Evolutionary conservation across 208 protist species (phyloP).

Genomic region (Wallacemonas sp.): DNA sequence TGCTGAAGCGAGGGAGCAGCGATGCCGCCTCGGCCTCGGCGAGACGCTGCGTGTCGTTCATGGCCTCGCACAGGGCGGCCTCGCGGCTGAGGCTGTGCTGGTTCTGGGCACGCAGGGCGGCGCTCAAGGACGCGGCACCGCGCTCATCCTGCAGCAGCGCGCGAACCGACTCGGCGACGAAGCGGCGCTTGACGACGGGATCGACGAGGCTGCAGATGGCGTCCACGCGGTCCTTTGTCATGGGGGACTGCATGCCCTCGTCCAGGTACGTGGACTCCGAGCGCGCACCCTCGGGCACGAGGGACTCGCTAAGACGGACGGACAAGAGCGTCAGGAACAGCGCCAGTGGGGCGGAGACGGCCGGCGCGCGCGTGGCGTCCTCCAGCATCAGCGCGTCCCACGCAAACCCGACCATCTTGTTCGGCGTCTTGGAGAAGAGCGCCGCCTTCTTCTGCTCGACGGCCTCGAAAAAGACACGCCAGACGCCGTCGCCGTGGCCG

Average conservation of each 20-base stretch:
- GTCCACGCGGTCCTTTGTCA: background rate
- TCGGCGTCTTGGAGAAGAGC: constrained; percentile 32
- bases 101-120: constrained; percentile 31
- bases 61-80: constrained; percentile 72
- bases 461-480: constrained; percentile 64
- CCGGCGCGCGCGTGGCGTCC: constrained; percentile 57
- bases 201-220: constrained; percentile 18
- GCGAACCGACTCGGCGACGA: constrained; percentile 32
- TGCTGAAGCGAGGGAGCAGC: constrained; percentile 60
- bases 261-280: constrained; percentile 35
- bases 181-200: constrained; percentile 47
- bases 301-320: constrained; percentile 32
- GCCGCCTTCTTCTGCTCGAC: constrained; percentile 45
- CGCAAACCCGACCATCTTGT: constrained; percentile 44
- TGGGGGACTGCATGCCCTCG: constrained; percentile 27
- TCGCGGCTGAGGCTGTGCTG: constrained; percentile 60
- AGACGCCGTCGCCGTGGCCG: constrained; percentile 67
- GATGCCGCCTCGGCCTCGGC: constrained; percentile 45
- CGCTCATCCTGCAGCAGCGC: constrained; percentile 26
- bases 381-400: constrained; percentile 77
- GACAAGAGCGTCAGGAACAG: constrained; percentile 67
- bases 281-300: constrained; percentile 23
- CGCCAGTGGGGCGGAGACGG: constrained; percentile 69
- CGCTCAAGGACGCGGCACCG: constrained; percentile 33
- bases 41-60: constrained; percentile 47